Evolutionary conservation across 1,284 basidiomycete species (phyloP).

Genomic region (Jaminaea rosea): DNA sequence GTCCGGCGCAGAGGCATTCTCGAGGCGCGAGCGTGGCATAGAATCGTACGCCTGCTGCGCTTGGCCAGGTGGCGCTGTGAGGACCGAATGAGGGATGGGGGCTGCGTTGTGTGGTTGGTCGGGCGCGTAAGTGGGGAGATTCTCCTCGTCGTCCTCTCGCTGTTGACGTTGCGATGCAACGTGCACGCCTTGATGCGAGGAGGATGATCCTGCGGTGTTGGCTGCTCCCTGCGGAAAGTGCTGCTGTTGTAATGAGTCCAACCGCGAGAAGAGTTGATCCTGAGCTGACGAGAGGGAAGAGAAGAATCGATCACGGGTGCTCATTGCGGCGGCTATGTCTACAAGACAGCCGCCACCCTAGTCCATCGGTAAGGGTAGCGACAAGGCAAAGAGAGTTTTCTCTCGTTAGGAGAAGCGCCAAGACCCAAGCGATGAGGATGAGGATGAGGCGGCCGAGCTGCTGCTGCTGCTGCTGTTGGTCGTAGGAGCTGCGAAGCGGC

Average conservation of each 20-base stretch:
- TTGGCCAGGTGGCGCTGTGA: conserved; percentile 4
- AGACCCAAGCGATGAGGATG: no score
- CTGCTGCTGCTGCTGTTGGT: no score
- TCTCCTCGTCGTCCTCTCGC: background rate
- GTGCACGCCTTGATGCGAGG: no score
- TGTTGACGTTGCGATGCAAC: background rate
- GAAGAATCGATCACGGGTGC: background rate
- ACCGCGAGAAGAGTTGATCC: background rate
- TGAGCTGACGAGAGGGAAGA: conserved; percentile 2
- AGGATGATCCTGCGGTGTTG: background rate
- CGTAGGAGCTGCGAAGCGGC: no score
- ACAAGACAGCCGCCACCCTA: no score
- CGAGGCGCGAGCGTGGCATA: conserved; percentile 2
- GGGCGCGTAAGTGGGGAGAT: background rate
- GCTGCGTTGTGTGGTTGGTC: background rate
- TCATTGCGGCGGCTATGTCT: no score
- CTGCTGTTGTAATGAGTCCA: background rate
- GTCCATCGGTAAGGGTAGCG: no score
- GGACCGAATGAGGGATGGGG: background rate
- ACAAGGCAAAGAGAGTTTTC: no score
- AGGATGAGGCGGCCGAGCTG: no score
- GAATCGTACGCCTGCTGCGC: conserved; percentile 1
- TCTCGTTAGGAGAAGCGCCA: no score
- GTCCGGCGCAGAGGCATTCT: background rate
- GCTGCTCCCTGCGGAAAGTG: background rate